Percentiles rank a stretch among this genome's conserved stretches.
phyloP scores from a whole-genome alignment of 1,284 basidiomycete species.

The Agroathelia rolfsii region DNA sequence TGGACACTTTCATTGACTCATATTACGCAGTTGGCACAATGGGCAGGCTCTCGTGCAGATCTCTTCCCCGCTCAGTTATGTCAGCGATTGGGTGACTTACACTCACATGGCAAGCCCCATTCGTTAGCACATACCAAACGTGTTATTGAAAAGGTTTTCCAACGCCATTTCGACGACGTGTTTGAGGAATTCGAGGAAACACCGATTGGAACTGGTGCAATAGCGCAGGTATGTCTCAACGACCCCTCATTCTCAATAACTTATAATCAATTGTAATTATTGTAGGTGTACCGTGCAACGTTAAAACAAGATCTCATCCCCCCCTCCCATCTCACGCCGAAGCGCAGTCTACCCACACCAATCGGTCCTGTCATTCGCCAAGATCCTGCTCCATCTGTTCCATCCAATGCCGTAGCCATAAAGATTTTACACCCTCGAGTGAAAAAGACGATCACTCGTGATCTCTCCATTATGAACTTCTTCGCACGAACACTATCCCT shows the following conservation, averaged over 20 bases:
- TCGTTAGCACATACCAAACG: slow-evolving; percentile 72
- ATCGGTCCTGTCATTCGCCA: slow-evolving; percentile 47
- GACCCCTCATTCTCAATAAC: not conserved
- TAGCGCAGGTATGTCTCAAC: slow-evolving; percentile 68
- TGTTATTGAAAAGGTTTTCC: slow-evolving; percentile 82
- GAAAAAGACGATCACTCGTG: slow-evolving; percentile 72
- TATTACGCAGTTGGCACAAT: slow-evolving; percentile 76
- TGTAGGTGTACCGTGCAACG: slow-evolving; percentile 79
- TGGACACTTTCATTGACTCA: slow-evolving; percentile 9
- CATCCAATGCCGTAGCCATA: slow-evolving; percentile 84
- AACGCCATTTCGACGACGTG: slow-evolving; percentile 74
- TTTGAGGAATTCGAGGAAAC: slow-evolving; percentile 84
- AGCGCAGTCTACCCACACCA: slow-evolving; percentile 39
- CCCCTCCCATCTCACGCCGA: slow-evolving; percentile 65
- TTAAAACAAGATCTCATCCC: slow-evolving; percentile 80
- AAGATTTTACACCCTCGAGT: slow-evolving; percentile 92
- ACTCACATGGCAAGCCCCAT: slow-evolving; percentile 86
- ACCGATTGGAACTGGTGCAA: slow-evolving; percentile 96
- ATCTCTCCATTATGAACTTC: slow-evolving; percentile 91
- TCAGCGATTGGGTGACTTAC: slow-evolving; percentile 75
- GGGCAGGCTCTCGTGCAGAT: slow-evolving; percentile 94
- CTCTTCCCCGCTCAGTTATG: slow-evolving; percentile 93
- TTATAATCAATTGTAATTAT: slow-evolving; percentile 5
- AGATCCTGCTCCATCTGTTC: slow-evolving; percentile 54
- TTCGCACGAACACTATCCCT: slow-evolving; percentile 77